These are phyloP conservation scores for Actinidia chinensis DNA, from an alignment of 179 eudicot species.

Conservation along the genomic window DNA sequence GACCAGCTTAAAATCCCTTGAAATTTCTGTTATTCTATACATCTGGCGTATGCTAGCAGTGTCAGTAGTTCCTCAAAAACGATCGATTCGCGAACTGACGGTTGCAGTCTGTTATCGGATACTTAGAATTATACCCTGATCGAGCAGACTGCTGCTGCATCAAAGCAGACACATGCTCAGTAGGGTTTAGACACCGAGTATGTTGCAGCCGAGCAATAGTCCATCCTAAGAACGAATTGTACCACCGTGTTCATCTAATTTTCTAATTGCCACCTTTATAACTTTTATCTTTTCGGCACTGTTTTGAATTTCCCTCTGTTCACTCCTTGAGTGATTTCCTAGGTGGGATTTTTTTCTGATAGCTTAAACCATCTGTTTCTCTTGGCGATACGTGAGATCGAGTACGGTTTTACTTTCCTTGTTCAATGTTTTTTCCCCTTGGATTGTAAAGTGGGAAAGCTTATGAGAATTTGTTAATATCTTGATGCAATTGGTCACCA, in stretches of 20 bases:
- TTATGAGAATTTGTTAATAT: conserved; percentile 23
- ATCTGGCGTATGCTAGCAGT: background rate
- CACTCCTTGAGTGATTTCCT: conserved; percentile 19
- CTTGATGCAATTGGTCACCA: conserved; percentile 7
- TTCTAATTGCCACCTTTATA: background rate
- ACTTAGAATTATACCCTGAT: conserved; percentile 3
- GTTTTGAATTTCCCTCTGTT: conserved; percentile 6
- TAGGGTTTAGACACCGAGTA: no score
- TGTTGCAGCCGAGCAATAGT: no score
- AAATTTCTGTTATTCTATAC: conserved; percentile 8
- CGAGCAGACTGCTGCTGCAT: no score
- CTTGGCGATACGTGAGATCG: conserved; percentile 18
- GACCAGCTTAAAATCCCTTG: background rate
- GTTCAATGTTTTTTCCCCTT: conserved; percentile 23
- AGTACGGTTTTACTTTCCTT: conserved; percentile 11
- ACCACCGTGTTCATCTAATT: background rate
- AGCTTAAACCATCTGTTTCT: conserved; percentile 7
- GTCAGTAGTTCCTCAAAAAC: background rate
- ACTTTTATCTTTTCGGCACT: background rate
- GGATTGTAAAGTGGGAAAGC: conserved; percentile 27
- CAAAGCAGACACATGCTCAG: no score
- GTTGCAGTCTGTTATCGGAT: conserved; percentile 24
- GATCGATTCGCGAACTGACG: conserved; percentile 22
- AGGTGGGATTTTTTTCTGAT: no score
- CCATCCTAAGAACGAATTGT: conserved; percentile 13